phyloP scores from a whole-genome alignment of 2,329 filamentous ascomycete genomes.

The Aspergillus sp. region DNA sequence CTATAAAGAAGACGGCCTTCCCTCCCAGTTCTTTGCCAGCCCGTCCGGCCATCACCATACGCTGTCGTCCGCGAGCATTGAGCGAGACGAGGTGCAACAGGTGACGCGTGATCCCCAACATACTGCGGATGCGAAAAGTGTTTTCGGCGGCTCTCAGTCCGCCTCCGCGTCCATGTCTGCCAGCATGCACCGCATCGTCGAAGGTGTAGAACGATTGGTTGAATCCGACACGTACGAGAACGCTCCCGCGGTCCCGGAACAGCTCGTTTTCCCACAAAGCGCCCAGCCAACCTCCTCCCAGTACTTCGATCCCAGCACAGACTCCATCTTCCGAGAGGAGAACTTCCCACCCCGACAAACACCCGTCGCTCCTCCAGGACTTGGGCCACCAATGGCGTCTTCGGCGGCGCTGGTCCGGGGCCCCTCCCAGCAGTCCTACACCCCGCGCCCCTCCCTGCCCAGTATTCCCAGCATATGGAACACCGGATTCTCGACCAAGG shows the following conservation, averaged over 20 bases:
- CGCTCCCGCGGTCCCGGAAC: slow-evolving; percentile 23
- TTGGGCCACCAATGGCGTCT: slow-evolving; percentile 23
- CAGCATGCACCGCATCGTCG: slow-evolving; percentile 39
- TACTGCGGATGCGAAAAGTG: slow-evolving; percentile 27
- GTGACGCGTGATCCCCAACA: slow-evolving; percentile 23
- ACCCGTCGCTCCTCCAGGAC: slow-evolving; percentile 33
- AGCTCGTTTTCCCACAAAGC: slow-evolving; percentile 24
- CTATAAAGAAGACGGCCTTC: slow-evolving; percentile 53
- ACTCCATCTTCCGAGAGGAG: slow-evolving; percentile 21
- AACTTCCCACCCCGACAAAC: slow-evolving; percentile 21
- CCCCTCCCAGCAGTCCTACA: slow-evolving; percentile 30
- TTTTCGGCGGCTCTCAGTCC: slow-evolving; percentile 45
- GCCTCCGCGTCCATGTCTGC: slow-evolving; percentile 44
- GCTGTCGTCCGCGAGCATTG: slow-evolving; percentile 40
- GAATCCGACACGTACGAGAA: slow-evolving; percentile 41
- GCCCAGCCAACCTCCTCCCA: slow-evolving; percentile 21
- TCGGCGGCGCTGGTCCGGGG: slow-evolving; percentile 17
- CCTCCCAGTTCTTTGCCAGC: slow-evolving; percentile 49
- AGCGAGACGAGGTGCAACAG: slow-evolving; percentile 37
- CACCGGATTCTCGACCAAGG: slow-evolving; percentile 43
- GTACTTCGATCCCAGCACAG: slow-evolving; percentile 20
- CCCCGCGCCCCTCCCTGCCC: slow-evolving; percentile 27
- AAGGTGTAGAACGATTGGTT: slow-evolving; percentile 38
- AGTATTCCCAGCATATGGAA: slow-evolving; percentile 45
- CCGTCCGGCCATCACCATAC: slow-evolving; percentile 40